Base-by-base conservation (phyloP, 2,329 filamentous ascomycete genomes). In the Cladosporium sp. region DNA sequence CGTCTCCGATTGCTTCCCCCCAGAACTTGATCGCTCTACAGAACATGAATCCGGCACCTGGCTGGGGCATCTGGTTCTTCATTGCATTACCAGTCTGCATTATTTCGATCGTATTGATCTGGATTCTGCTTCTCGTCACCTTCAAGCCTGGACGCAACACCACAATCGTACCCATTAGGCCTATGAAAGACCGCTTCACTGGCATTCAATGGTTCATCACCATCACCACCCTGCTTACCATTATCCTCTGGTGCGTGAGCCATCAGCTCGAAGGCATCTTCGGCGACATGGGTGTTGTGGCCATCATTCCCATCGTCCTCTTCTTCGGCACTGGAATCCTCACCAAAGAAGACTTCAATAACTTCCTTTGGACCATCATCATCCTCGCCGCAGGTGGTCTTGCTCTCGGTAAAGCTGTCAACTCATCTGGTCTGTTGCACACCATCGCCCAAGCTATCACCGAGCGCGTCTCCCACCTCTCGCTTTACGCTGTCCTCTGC, bases 321-420 rank as follows among this genome's bases (percentile, higher is more conserved):
- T 99, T 99, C 82, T 99, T 99, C 68, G 94, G 94, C 57, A 92
- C 92, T 1, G 94, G 94, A 11, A 93, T 97, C 65, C 81, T 99
- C 34, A 97, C 92, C 51, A 99, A 97, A 76, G 94, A 97, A 75
- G 94, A 99, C 76, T 99, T 99, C 73, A 99, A 99, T 80, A 99
- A 99, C 75, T 99, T 99, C 75, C 88, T 97, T 39, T 99, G 94
- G 94, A 99, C 95, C 19, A 99, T 99, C 75, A 97, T 99, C 75
- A 97, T 99, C 69, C 87, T 99, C 19, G 94, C 94, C 0, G 93
- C 94, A 0, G 94, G 94, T 49, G 94, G 94, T 7, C 78, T 99
- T 36, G 92, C 92, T 1, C 85, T 99, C 0, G 94, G 94, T 59
- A 97, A 96, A 73, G 90, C 93, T 0, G 94, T 99, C 60, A 93